phyloP scores from a whole-genome alignment of 257 asterid genomes.

The Asclepias syriaca region DNA sequence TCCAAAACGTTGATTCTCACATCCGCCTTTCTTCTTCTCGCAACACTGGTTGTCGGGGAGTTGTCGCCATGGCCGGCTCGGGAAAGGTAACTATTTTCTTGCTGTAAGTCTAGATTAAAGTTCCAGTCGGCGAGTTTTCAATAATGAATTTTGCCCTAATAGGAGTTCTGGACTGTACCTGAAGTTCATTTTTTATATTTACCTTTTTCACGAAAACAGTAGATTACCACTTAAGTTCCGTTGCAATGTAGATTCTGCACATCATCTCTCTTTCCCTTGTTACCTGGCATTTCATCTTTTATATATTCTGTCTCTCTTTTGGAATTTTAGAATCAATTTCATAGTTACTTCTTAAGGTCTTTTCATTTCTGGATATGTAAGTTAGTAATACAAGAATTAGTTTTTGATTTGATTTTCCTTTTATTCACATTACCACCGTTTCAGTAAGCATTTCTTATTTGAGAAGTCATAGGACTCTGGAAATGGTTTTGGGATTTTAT shows the following conservation, averaged over 20 bases:
- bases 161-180: neutral
- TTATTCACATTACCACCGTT: neutral
- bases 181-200: neutral
- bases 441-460: neutral
- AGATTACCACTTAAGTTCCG: neutral
- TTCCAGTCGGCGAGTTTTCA: neutral
- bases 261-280: neutral
- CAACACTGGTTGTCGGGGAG: conserved; percentile 46
- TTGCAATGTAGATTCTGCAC: neutral
- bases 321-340: neutral
- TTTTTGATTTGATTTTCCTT: neutral
- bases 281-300: neutral
- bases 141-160: neutral
- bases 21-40: conserved; percentile 47
- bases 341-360: neutral
- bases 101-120: neutral
- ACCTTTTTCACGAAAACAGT: neutral
- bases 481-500: neutral
- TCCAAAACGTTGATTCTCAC: conserved; percentile 49
- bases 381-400: no score
- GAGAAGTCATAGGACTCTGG: neutral
- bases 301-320: neutral
- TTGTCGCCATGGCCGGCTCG: conserved; percentile 82
- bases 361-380: neutral
- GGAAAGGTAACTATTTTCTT: conserved; percentile 58